Evolutionary conservation across 208 protist species (phyloP).

Genomic region (Novymonas esmeraldas): DNA sequence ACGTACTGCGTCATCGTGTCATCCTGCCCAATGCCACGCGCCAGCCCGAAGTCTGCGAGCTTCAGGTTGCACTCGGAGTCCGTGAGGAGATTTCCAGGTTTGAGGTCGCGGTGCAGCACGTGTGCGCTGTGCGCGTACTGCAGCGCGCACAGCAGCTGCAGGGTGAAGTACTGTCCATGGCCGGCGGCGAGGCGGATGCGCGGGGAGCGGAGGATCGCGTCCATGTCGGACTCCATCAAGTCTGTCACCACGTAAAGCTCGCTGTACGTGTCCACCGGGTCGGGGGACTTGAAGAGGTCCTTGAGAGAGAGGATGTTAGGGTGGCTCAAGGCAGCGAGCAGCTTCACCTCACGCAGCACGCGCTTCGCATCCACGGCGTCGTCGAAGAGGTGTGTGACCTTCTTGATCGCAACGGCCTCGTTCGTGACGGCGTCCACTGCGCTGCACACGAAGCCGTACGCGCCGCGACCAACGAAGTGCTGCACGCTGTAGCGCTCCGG

Average conservation of each 20-base stretch:
- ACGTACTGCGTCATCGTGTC: slow-evolving; percentile 96
- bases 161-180: slow-evolving; percentile 96
- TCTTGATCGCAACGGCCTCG: slow-evolving; percentile 97
- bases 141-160: slow-evolving; percentile 95
- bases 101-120: slow-evolving; percentile 96
- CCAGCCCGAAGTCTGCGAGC: slow-evolving; percentile 94
- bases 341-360: slow-evolving; percentile 81
- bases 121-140: slow-evolving; percentile 96
- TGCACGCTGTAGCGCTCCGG: slow-evolving; percentile 73
- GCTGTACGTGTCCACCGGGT: slow-evolving; percentile 44
- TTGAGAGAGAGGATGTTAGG: slow-evolving; percentile 85
- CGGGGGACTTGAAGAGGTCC: slow-evolving; percentile 63
- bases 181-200: slow-evolving; percentile 46
- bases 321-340: slow-evolving; percentile 71
- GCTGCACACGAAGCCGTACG: slow-evolving; percentile 91
- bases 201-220: slow-evolving; percentile 71
- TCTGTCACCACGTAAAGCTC: slow-evolving; percentile 91
- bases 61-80: slow-evolving; percentile 93
- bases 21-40: slow-evolving; percentile 52
- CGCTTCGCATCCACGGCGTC: slow-evolving; percentile 93
- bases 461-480: slow-evolving; percentile 82
- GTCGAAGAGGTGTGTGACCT: slow-evolving; percentile 95
- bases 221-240: slow-evolving; percentile 93
- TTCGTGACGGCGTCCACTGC: slow-evolving; percentile 66
- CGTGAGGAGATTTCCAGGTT: slow-evolving; percentile 94